Percentiles rank a stretch among this genome's conserved stretches.
Evolutionary conservation across 192 early-diverging fungal species (phyloP).

Genomic region (Podila clonocystis): DNA sequence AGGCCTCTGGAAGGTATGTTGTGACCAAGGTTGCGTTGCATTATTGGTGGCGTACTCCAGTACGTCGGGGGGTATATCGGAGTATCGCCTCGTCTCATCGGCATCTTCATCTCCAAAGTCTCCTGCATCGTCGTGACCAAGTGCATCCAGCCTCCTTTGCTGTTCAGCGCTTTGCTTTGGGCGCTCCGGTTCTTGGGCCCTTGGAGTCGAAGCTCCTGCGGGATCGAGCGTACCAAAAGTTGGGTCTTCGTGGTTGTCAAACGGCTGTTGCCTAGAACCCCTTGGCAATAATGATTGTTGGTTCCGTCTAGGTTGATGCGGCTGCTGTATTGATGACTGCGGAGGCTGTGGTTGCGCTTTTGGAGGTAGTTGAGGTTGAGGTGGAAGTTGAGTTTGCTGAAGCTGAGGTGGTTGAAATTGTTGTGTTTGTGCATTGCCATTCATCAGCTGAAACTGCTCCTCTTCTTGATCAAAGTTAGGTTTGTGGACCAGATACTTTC

Average conservation of each 20-base stretch:
- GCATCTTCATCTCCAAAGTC: neutral
- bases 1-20: neutral
- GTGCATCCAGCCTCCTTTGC: neutral
- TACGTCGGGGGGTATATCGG: neutral
- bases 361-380: neutral
- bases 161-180: neutral
- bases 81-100: conserved; percentile 4
- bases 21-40: neutral
- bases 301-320: neutral
- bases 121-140: neutral
- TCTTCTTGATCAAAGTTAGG: conserved; percentile 41
- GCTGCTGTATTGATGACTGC: neutral
- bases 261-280: neutral
- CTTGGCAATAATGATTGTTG: neutral
- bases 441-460: neutral
- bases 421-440: neutral
- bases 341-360: neutral
- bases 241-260: conserved; percentile 1
- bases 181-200: neutral
- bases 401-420: neutral
- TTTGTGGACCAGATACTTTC: neutral
- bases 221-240: neutral
- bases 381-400: neutral
- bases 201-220: neutral
- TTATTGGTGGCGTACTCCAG: neutral